Percentiles rank a stretch among this genome's conserved stretches.
These are phyloP conservation scores for Globisporangium paroecandrum DNA, from an alignment of 352 stramenopile species.

Conservation along the genomic window DNA sequence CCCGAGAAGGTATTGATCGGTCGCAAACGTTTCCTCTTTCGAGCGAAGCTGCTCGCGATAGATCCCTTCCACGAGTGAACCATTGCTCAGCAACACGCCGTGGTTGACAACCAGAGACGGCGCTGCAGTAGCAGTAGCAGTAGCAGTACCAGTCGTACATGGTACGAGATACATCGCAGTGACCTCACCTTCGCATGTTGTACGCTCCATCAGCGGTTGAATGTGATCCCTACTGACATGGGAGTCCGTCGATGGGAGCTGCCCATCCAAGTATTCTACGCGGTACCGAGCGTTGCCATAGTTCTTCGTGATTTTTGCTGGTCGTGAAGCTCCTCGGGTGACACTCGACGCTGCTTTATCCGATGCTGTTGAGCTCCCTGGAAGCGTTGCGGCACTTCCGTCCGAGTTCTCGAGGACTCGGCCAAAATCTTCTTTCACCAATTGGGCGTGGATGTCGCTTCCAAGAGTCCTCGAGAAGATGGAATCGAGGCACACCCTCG, in stretches of 20 bases:
- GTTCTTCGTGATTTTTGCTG: conserved; percentile 33
- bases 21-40: conserved; percentile 34
- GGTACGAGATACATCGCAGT: conserved; percentile 19
- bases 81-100: conserved; percentile 36
- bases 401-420: conserved; percentile 16
- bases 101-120: conserved; percentile 17
- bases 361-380: background rate
- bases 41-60: conserved; percentile 31
- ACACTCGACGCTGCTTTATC: conserved; percentile 5
- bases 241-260: conserved; percentile 20
- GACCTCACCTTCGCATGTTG: conserved; percentile 34
- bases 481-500: conserved; percentile 34
- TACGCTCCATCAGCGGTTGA: conserved; percentile 21
- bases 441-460: conserved; percentile 25
- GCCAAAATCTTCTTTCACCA: conserved; percentile 50
- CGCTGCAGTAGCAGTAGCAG: background rate
- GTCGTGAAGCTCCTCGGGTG: conserved; percentile 11
- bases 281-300: conserved; percentile 50
- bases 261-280: conserved; percentile 42
- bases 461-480: conserved; percentile 29
- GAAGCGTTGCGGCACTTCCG: background rate
- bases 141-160: background rate
- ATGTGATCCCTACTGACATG: conserved; percentile 37
- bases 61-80: conserved; percentile 30
- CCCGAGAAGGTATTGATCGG: conserved; percentile 40